Percentiles rank a stretch among this genome's conserved stretches.
phyloP scores from a whole-genome alignment of 352 stramenopile genomes.

The Phytophthora citricola region DNA sequence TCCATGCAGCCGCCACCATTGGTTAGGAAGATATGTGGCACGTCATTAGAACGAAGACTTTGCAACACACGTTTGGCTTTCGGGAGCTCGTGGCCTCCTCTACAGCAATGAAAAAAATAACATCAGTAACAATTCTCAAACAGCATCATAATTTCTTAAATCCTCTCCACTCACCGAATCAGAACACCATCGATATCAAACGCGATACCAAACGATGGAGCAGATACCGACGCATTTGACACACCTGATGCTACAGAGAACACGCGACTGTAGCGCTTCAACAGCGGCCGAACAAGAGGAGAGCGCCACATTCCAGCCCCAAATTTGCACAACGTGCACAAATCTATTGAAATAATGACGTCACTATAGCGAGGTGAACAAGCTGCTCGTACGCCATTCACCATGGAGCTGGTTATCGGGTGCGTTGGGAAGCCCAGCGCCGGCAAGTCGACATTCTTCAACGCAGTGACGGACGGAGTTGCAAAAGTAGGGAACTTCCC shows the following conservation, averaged over 20 bases:
- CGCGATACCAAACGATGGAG: conserved; percentile 77
- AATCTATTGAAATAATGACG: too few relatives aligned
- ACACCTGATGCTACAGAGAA: conserved; percentile 12
- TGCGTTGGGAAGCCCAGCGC: conserved; percentile 90
- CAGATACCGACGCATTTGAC: neutral
- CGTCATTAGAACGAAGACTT: conserved; percentile 59
- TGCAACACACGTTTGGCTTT: conserved; percentile 72
- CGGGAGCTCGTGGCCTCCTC: conserved; percentile 75
- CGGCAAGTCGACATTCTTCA: conserved; percentile 92
- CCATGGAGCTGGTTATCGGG: conserved; percentile 89
- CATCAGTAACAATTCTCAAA: neutral
- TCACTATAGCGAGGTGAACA: conserved; percentile 12
- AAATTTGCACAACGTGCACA: neutral
- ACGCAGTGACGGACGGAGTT: conserved; percentile 89
- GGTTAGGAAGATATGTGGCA: conserved; percentile 92
- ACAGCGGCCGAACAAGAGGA: conserved; percentile 11
- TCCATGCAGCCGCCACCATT: conserved; percentile 92
- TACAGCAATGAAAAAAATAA: conserved; percentile 18
- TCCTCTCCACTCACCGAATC: conserved; percentile 59
- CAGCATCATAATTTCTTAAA: conserved; percentile 1
- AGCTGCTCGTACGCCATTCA: neutral
- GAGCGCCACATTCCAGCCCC: conserved; percentile 27
- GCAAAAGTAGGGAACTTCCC: conserved; percentile 89
- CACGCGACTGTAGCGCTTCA: conserved; percentile 7
- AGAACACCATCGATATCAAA: conserved; percentile 94